Evolutionary conservation across 1,284 basidiomycete species (phyloP).

Genomic region (Trichosporon ovoides): DNA sequence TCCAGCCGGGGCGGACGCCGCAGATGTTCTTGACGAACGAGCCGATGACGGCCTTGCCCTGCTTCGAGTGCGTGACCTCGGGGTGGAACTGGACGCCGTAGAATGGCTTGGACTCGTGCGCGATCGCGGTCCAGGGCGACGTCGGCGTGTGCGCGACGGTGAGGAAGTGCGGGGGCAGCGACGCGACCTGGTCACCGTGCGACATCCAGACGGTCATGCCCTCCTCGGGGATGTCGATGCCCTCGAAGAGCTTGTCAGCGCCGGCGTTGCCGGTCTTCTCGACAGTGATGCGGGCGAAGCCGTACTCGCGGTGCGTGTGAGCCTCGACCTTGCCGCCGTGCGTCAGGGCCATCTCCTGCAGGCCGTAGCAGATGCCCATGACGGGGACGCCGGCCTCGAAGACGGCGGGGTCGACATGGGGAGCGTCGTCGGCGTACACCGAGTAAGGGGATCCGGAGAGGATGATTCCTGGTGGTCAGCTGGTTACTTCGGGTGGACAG

Average conservation of each 20-base stretch:
- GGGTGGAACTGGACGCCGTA: slow-evolving; percentile 99
- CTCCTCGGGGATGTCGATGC: slow-evolving; percentile 58
- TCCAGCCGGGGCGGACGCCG: slow-evolving; percentile 79
- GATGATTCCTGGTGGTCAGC: slow-evolving; percentile 68
- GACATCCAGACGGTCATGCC: slow-evolving; percentile 98
- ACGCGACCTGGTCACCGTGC: slow-evolving; percentile 89
- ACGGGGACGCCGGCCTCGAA: slow-evolving; percentile 87
- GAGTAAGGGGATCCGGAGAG: slow-evolving; percentile 98
- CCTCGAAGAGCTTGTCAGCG: slow-evolving; percentile 77
- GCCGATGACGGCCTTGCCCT: slow-evolving; percentile 85
- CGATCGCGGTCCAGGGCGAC: slow-evolving; percentile 90
- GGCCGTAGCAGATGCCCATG: slow-evolving; percentile 95
- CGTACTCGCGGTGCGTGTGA: slow-evolving; percentile 92
- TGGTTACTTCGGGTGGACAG: not conserved
- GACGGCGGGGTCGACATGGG: slow-evolving; percentile 93
- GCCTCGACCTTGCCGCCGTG: slow-evolving; percentile 81
- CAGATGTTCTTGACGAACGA: slow-evolving; percentile 84
- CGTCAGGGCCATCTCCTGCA: slow-evolving; percentile 94
- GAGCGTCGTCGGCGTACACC: slow-evolving; percentile 88
- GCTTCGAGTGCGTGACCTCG: slow-evolving; percentile 91
- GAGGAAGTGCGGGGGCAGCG: slow-evolving; percentile 76
- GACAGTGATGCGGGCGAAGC: slow-evolving; percentile 76
- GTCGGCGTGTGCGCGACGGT: slow-evolving; percentile 80
- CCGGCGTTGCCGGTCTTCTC: slow-evolving; percentile 60
- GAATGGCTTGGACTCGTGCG: slow-evolving; percentile 81